These are phyloP conservation scores for Candida sanyiensis DNA, from an alignment of 805 yeast species.

Conservation along the genomic window DNA sequence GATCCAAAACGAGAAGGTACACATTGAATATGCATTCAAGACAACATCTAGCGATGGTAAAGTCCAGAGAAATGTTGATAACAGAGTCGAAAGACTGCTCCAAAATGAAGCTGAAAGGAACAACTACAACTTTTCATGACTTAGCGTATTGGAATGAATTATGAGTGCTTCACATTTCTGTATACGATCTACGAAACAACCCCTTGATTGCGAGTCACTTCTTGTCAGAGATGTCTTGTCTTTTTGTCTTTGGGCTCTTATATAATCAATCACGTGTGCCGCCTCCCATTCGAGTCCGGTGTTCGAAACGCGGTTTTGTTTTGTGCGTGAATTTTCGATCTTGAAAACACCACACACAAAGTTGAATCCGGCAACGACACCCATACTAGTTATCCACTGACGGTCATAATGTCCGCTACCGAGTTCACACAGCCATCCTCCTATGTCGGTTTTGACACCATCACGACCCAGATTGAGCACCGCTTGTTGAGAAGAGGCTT, in stretches of 20 bases:
- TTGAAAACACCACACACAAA: not conserved
- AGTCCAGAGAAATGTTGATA: slow-evolving; percentile 62
- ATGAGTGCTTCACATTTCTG: no score
- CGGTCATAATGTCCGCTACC: slow-evolving; percentile 4
- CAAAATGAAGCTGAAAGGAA: slow-evolving; percentile 56
- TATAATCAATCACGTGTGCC: slow-evolving; percentile 2
- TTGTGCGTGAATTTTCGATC: slow-evolving; percentile 3
- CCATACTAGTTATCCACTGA: no score
- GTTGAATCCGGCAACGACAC: no score
- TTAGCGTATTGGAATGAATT: no score
- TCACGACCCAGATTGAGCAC: slow-evolving; percentile 91
- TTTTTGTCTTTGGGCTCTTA: no score
- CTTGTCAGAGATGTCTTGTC: no score
- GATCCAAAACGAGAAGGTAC: slow-evolving; percentile 59
- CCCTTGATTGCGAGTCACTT: no score
- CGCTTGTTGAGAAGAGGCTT: slow-evolving; percentile 89
- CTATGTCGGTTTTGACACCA: slow-evolving; percentile 95
- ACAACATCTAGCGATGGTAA: slow-evolving; percentile 16
- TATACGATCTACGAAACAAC: no score
- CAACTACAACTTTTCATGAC: slow-evolving; percentile 15
- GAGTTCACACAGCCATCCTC: slow-evolving; percentile 42
- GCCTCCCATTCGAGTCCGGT: not conserved
- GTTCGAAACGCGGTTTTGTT: slow-evolving; percentile 9
- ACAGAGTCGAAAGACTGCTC: slow-evolving; percentile 62
- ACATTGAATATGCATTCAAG: slow-evolving; percentile 63